A percentile compares a stretch with the other conserved stretches of the same genome.
phyloP scores from a whole-genome alignment of 2,329 filamentous ascomycete genomes.

The Venturia carpophila region DNA sequence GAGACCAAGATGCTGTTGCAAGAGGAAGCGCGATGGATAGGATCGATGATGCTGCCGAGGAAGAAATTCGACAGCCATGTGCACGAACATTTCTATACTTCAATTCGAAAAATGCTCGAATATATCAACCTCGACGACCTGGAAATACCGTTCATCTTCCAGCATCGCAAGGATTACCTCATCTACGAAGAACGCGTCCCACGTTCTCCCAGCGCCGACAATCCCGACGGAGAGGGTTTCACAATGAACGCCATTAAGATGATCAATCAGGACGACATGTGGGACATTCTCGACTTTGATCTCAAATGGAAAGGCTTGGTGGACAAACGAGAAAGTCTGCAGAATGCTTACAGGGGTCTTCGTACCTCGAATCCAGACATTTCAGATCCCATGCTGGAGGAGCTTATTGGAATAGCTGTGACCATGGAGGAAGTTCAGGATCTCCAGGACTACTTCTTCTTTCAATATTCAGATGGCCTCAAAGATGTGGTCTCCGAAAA shows the following conservation, averaged over 20 bases:
- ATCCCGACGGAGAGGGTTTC: neutral
- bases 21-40: constrained; percentile 89
- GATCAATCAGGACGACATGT: constrained; percentile 84
- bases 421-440: constrained; percentile 96
- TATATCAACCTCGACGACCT: constrained; percentile 93
- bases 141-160: constrained; percentile 95
- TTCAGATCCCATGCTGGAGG: constrained; percentile 67
- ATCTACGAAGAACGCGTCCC: constrained; percentile 69
- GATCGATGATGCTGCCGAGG: constrained; percentile 80
- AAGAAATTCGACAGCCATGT: constrained; percentile 68
- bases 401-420: constrained; percentile 69
- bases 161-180: constrained; percentile 95
- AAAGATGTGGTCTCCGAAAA: constrained; percentile 64
- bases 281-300: constrained; percentile 90
- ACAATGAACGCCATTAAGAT: constrained; percentile 74
- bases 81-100: constrained; percentile 74
- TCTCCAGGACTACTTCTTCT: constrained; percentile 91
- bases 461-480: constrained; percentile 77
- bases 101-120: constrained; percentile 84
- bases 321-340: constrained; percentile 82
- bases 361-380: constrained; percentile 48
- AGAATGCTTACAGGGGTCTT: constrained; percentile 69
- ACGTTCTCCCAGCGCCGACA: constrained; percentile 41
- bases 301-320: constrained; percentile 89
- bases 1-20: constrained; percentile 55